A percentile compares a stretch with the other conserved stretches of the same genome.
These are phyloP conservation scores for Phellinidium pouzarii DNA, from an alignment of 1,284 basidiomycete species.

Conservation along the genomic window DNA sequence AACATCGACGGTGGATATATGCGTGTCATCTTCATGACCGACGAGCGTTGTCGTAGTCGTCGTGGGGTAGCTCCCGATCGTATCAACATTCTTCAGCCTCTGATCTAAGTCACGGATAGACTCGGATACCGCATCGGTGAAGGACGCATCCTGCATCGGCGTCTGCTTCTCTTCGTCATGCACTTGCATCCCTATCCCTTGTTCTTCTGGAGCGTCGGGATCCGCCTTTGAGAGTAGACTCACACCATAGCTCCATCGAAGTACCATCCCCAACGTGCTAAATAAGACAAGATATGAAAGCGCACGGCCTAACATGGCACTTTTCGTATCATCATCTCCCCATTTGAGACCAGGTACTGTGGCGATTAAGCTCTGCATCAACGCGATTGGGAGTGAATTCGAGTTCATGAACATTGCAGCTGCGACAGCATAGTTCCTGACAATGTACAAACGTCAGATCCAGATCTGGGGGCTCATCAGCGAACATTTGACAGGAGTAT, in stretches of 20 bases:
- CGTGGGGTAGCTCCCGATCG: neutral
- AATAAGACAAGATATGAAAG: constrained; percentile 90
- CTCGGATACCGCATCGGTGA: neutral
- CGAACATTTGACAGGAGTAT: too few species aligned
- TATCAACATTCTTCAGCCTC: neutral
- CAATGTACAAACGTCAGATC: neutral
- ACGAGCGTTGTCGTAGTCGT: neutral
- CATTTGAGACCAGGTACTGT: constrained; percentile 83
- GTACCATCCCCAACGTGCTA: constrained; percentile 90
- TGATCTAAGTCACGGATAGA: neutral
- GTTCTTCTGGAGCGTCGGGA: constrained; percentile 35
- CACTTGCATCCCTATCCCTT: constrained; percentile 10
- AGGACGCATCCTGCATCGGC: neutral
- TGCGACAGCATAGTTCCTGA: constrained; percentile 77
- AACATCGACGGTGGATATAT: neutral
- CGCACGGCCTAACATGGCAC: constrained; percentile 88
- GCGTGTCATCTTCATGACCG: neutral
- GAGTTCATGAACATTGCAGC: constrained; percentile 88
- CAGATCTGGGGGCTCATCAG: too few species aligned
- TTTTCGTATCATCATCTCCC: constrained; percentile 72
- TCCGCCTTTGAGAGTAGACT: constrained; percentile 71
- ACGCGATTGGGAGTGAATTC: constrained; percentile 87
- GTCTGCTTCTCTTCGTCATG: neutral
- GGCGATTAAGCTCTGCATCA: constrained; percentile 86
- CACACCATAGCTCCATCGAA: constrained; percentile 52